Conservation (phyloP, 2,329 filamentous ascomycete species). For the Penicillium glabrum region DNA sequence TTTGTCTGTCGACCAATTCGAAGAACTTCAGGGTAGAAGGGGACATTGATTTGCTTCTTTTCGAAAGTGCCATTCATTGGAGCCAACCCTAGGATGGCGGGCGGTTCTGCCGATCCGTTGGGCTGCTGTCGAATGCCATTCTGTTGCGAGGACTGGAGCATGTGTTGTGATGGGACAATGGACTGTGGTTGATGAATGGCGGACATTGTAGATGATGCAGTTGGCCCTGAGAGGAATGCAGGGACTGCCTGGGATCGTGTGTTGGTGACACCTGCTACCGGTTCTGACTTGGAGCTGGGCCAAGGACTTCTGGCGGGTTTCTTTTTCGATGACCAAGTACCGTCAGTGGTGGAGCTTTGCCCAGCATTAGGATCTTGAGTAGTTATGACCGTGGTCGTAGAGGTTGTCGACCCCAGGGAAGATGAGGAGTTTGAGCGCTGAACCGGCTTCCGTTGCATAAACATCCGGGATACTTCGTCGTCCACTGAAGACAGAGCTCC, state of each 20-base stretch:
- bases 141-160: constrained; percentile 61
- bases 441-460: constrained; percentile 82
- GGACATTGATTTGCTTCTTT: constrained; percentile 91
- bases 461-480: constrained; percentile 84
- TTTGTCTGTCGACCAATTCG: constrained; percentile 96
- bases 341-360: constrained; percentile 37
- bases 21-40: constrained; percentile 89
- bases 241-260: constrained; percentile 63
- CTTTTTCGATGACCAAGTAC: constrained; percentile 46
- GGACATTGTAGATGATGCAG: constrained; percentile 62
- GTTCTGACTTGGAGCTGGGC: constrained; percentile 65
- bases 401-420: constrained; percentile 66
- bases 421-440: constrained; percentile 90
- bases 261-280: constrained; percentile 62
- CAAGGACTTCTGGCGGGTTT: constrained; percentile 57
- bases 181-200: constrained; percentile 63
- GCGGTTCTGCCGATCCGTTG: constrained; percentile 54
- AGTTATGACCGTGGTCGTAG: constrained; percentile 49
- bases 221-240: constrained; percentile 57
- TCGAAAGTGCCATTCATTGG: constrained; percentile 97
- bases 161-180: constrained; percentile 68
- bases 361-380: constrained; percentile 40
- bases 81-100: constrained; percentile 79
- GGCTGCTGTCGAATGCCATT: constrained; percentile 55
- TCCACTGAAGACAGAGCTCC: constrained; percentile 70